Conservation (phyloP, 805 yeast genomes). For the Yarrowia hollandica region DNA sequence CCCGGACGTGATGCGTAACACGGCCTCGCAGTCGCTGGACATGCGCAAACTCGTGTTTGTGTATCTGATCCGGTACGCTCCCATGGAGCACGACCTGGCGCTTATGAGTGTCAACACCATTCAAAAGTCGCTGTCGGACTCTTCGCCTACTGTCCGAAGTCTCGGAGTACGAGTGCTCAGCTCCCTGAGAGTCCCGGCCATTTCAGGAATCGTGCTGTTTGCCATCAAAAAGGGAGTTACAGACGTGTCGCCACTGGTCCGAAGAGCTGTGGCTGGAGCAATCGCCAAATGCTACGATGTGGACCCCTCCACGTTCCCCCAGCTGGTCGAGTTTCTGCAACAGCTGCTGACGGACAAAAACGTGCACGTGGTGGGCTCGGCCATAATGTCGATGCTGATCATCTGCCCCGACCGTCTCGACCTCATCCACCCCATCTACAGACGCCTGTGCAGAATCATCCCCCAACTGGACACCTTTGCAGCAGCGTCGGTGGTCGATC, state of each 20-base stretch:
- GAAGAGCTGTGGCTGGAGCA: slow-evolving; percentile 77
- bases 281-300: slow-evolving; percentile 57
- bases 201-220: slow-evolving; percentile 73
- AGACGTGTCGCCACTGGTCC: slow-evolving; percentile 76
- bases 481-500: slow-evolving; percentile 57
- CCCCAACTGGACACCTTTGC: slow-evolving; percentile 70
- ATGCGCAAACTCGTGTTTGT: slow-evolving; percentile 75
- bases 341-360: slow-evolving; percentile 65
- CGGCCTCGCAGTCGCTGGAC: slow-evolving; percentile 64
- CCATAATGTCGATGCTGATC: slow-evolving; percentile 57
- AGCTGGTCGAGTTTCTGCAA: slow-evolving; percentile 52
- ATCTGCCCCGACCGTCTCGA: slow-evolving; percentile 60
- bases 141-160: slow-evolving; percentile 65
- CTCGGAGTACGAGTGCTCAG: slow-evolving; percentile 76
- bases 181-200: slow-evolving; percentile 78
- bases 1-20: slow-evolving; percentile 87
- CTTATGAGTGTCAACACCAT: slow-evolving; percentile 86
- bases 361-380: slow-evolving; percentile 65
- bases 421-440: slow-evolving; percentile 68
- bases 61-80: slow-evolving; percentile 74
- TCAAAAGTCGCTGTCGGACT: slow-evolving; percentile 76
- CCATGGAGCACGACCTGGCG: slow-evolving; percentile 84
- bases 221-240: slow-evolving; percentile 66
- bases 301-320: slow-evolving; percentile 49
- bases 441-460: slow-evolving; percentile 53